Conservation (phyloP, 2,329 filamentous ascomycete species). For the Epichloe glyceriae region DNA sequence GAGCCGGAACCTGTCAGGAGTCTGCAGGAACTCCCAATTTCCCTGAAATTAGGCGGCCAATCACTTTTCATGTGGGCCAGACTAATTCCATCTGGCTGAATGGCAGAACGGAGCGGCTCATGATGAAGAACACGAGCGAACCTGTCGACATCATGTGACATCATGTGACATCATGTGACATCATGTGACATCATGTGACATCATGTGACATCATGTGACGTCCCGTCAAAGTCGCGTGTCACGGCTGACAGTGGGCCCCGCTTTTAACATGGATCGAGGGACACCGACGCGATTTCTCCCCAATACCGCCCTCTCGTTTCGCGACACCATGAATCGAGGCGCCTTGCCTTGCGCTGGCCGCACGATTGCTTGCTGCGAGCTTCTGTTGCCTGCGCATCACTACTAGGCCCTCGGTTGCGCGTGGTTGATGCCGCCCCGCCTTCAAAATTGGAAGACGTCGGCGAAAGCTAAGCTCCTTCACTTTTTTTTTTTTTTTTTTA, state of each 20-base stretch:
- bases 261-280: neutral
- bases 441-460: no score
- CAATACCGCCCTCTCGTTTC: neutral
- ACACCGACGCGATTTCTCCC: conserved; percentile 1
- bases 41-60: conserved; percentile 14
- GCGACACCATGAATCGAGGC: conserved; percentile 5
- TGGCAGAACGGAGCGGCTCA: neutral
- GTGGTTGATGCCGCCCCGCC: no score
- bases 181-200: conserved; percentile 25
- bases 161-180: conserved; percentile 17
- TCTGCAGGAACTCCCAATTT: conserved; percentile 13
- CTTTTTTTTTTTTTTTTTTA: no score
- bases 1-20: neutral
- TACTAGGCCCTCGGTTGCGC: neutral
- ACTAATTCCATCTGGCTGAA: neutral
- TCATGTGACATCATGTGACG: conserved; percentile 17
- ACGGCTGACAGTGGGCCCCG: neutral
- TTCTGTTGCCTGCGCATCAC: neutral
- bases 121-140: neutral
- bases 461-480: no score
- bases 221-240: conserved; percentile 17
- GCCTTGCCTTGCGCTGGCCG: neutral
- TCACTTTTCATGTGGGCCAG: conserved; percentile 4
- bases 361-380: neutral
- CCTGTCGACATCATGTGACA: no score